phyloP scores from a whole-genome alignment of 2,329 filamentous ascomycete species.

The Davidsoniella eucalypti region DNA sequence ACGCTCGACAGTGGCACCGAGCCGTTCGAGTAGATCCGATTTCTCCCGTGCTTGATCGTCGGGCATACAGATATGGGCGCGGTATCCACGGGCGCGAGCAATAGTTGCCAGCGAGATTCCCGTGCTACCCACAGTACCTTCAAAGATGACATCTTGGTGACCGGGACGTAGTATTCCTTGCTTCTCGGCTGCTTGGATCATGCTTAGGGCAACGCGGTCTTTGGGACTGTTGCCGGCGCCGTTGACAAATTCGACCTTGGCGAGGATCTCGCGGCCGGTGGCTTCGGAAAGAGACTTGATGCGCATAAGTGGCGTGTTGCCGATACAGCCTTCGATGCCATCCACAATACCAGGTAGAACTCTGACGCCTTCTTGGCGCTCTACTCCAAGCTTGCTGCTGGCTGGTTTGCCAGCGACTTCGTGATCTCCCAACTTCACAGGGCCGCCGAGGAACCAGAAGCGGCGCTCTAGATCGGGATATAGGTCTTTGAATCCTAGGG shows the following conservation, averaged over 20 bases:
- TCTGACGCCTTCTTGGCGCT: constrained; percentile 17
- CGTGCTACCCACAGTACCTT: constrained; percentile 91
- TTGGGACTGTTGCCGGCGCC: constrained; percentile 89
- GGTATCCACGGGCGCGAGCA: constrained; percentile 74
- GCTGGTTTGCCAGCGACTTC: constrained; percentile 8
- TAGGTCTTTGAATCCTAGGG: constrained; percentile 62
- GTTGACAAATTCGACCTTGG: constrained; percentile 93
- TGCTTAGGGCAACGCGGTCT: constrained; percentile 80
- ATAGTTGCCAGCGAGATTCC: constrained; percentile 88
- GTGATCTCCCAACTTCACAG: constrained; percentile 22
- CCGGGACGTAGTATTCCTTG: constrained; percentile 58
- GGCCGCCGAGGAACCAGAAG: constrained; percentile 28
- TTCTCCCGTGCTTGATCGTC: constrained; percentile 83
- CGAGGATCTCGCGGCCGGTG: constrained; percentile 78
- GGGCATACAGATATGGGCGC: constrained; percentile 94
- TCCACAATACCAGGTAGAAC: constrained; percentile 33
- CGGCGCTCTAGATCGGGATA: constrained; percentile 56
- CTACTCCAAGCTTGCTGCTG: constrained; percentile 15
- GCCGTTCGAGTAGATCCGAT: constrained; percentile 68
- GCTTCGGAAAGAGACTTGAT: constrained; percentile 74
- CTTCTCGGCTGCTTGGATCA: constrained; percentile 71
- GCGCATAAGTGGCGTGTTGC: constrained; percentile 75
- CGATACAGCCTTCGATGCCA: constrained; percentile 83
- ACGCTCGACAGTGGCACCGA: constrained; percentile 84
- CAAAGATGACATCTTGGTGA: constrained; percentile 87